Base-by-base conservation (phyloP, 2,329 filamentous ascomycete genomes). In the Fusarium sarcochroum region DNA sequence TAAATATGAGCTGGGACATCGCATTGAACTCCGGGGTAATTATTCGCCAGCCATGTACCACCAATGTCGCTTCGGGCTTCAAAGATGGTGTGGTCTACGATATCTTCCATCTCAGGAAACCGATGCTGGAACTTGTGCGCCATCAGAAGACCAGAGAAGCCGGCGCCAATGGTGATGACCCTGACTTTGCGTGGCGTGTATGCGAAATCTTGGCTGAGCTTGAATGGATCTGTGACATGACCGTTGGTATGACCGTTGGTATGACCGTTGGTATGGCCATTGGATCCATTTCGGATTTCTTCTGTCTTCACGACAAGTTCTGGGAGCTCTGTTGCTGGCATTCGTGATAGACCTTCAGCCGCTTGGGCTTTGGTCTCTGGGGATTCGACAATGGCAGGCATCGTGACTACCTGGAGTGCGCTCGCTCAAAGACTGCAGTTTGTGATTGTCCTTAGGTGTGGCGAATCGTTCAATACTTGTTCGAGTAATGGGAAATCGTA, bases 101-200 rank as follows among this genome's bases (percentile, higher is more conserved):
- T 66, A 4, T 68, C 57, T 21, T 58, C 48, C 69, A 77, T 76
- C 21, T 77, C 75, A 1, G 76, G 76, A 42, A 77, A 77, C 7
- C 75, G 69, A 49, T 78, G 76, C 45, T 78, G 76, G 34, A 78
- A 76, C 53, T 78, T 78, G 62, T 78, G 76, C 9, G 76, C 76
- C 73, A 78, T 76, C n/a, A 78, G 58, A 20, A 78, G 53, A 20
- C 76, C 76, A 6, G 76, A 77, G 57, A 78, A 77, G 4, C 76
- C 76, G 3, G 77, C 77, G 9, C 77, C 77, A 20, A 78, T 76
- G 10, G 77, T 79, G 17, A 79, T 64, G 9, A 79, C 77, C 52
- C 75, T 77, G 55, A 79, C 37, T 55, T 74, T 78, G 6, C 69
- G 56, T 1, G 72, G 71, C 13, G 74, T 73, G 41, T 78, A 78